These are phyloP conservation scores for Symmetrospora coprosmae DNA, from an alignment of 768 basidiomycete species.

Conservation along the genomic window DNA sequence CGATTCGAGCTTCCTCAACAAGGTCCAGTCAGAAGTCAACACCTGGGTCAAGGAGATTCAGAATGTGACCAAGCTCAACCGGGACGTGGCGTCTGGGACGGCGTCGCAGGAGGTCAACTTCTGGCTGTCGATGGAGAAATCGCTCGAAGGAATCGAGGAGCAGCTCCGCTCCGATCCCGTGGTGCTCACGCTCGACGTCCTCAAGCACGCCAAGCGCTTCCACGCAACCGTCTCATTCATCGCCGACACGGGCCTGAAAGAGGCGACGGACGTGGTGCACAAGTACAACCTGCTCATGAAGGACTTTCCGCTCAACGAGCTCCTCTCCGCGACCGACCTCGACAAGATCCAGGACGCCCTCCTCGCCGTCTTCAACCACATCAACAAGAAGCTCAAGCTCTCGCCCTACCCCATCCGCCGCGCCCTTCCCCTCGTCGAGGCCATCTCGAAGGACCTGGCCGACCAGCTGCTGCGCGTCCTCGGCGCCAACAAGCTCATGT, in stretches of 20 bases:
- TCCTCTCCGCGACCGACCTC: conserved; percentile 87
- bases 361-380: conserved; percentile 71
- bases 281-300: conserved; percentile 99
- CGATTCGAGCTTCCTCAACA: conserved; percentile 84
- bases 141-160: conserved; percentile 78
- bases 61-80: conserved; percentile 81
- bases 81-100: conserved; percentile 85
- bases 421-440: conserved; percentile 89
- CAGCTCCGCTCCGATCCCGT: conserved; percentile 87
- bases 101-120: conserved; percentile 99
- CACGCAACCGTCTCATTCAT: conserved; percentile 95
- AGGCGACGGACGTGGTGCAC: conserved; percentile 82
- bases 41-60: conserved; percentile 98
- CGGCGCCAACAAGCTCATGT: conserved; percentile 76
- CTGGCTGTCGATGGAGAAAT: conserved; percentile 87
- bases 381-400: conserved; percentile 86
- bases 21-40: conserved; percentile 83
- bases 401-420: conserved; percentile 95
- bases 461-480: conserved; percentile 83
- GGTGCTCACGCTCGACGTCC: conserved; percentile 49
- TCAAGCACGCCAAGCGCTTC: conserved; percentile 91
- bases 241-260: conserved; percentile 89
- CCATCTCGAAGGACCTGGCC: conserved; percentile 94
- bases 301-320: conserved; percentile 93
- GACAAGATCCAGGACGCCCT: conserved; percentile 87